Conservation (phyloP, 768 basidiomycete species). For the Russula sp. region DNA sequence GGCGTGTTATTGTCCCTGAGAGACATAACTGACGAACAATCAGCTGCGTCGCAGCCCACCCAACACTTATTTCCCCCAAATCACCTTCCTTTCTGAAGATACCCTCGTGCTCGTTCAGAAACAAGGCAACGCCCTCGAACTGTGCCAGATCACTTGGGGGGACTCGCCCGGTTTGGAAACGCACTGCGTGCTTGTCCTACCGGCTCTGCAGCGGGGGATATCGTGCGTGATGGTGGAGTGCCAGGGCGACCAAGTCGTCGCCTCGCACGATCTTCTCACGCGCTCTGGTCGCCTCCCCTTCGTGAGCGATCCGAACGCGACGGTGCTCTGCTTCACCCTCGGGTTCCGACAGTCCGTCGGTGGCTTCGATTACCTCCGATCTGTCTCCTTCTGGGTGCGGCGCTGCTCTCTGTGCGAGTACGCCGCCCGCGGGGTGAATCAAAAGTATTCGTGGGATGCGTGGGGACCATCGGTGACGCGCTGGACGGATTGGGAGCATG, state of each 20-base stretch:
- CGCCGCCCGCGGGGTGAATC: constrained; percentile 2
- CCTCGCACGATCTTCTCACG: neutral
- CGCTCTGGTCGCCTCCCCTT: constrained; percentile 12
- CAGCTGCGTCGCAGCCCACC: constrained; percentile 18
- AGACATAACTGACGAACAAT: neutral
- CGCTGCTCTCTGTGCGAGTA: constrained; percentile 11
- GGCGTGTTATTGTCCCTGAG: neutral
- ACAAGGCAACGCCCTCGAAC: constrained; percentile 18
- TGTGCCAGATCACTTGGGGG: constrained; percentile 10
- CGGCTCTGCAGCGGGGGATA: constrained; percentile 15
- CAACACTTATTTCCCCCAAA: constrained; percentile 16
- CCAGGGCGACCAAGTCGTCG: constrained; percentile 16
- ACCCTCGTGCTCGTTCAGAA: constrained; percentile 15
- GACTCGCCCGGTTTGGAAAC: constrained; percentile 10
- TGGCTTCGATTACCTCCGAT: constrained; percentile 17
- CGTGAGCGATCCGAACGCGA: constrained; percentile 9
- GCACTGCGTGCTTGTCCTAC: constrained; percentile 14
- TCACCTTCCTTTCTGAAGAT: constrained; percentile 17
- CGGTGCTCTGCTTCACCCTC: constrained; percentile 18
- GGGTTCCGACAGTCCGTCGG: constrained; percentile 16
- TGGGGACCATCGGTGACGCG: constrained; percentile 18
- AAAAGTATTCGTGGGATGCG: constrained; percentile 7
- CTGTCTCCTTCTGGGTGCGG: constrained; percentile 20
- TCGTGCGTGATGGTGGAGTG: constrained; percentile 17
- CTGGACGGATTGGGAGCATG: constrained; percentile 20